Base-by-base conservation (phyloP, 2,329 filamentous ascomycete species). In the Arthrobotrys sinensis region DNA sequence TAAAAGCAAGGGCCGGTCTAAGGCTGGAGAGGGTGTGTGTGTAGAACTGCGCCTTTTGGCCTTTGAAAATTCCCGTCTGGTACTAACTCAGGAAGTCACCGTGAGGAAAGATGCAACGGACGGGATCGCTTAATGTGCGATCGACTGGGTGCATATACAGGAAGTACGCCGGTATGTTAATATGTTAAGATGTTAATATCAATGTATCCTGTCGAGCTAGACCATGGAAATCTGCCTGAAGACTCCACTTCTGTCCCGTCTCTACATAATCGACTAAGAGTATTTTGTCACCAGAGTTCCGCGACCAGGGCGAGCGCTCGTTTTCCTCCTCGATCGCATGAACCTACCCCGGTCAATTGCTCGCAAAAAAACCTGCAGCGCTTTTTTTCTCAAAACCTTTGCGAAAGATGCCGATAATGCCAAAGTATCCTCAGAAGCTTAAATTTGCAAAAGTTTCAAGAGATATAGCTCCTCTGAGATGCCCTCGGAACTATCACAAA, bases 101-200 rank as follows among this genome's bases (percentile, higher is more conserved):
- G 63, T 57, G 75, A 72, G 21, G 48, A 43, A 69, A 72, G 34
- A 60, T 78, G 75, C 75, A 67, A 78, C 67, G 67, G 67, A 78
- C 75, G 75, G 75, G 75, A 78, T 78, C 75, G 75, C 75, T 78
- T 78, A 78, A 78, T 68, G 75, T 78, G 75, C 75, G 75, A 78
- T 78, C 75, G 75, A 66, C 75, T 72, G 62, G 75, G 57, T 78
- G 75, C 75, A 78, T 78, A 34, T 72, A 78, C 75, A 75, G 70
- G 70, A 66, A 67, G 66, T 57, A 70, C 50, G 57, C 65, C 68
- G 48, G 55, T 60, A 71, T 52, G 62, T 68, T 48, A 38, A 50
- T 64, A 64, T 66, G 48, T 67, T 50, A 16, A 16, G 48, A 48
- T 34, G 52, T 52, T 65, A 67, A 45, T 48, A 64, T 63, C 46